Conservation (phyloP, 441 rosid species). For the Cnidoscolus chayamansa region DNA sequence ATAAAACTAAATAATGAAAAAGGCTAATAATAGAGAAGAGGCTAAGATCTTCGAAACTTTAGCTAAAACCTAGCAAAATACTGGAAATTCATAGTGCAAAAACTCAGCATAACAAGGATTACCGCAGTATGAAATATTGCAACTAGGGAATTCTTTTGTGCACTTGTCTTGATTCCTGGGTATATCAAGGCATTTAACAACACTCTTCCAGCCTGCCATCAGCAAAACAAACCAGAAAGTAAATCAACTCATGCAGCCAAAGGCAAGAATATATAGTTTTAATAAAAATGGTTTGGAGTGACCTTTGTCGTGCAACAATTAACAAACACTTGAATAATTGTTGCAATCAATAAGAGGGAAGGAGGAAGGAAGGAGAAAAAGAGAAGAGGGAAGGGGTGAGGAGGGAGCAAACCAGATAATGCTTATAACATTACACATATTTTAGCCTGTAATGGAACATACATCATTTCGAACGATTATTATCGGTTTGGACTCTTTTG, state of each 20-base stretch:
- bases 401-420: background rate
- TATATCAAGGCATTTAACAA: constrained; percentile 84
- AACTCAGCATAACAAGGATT: constrained; percentile 25
- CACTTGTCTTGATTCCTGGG: constrained; percentile 76
- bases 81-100: background rate
- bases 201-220: constrained; percentile 73
- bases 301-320: background rate
- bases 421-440: background rate
- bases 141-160: constrained; percentile 74
- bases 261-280: background rate
- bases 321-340: background rate
- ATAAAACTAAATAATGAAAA: no score
- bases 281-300: background rate
- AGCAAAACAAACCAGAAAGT: constrained; percentile 15
- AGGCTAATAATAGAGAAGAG: no score
- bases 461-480: constrained; percentile 85
- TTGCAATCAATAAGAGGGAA: background rate
- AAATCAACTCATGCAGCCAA: background rate
- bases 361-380: background rate
- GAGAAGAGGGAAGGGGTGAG: background rate
- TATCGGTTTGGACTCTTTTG: constrained; percentile 85
- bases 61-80: constrained; percentile 2
- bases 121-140: constrained; percentile 93
- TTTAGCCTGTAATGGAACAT: constrained; percentile 24
- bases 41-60: background rate